phyloP scores from a whole-genome alignment of 768 basidiomycete genomes.

The Ramaria sp. region DNA sequence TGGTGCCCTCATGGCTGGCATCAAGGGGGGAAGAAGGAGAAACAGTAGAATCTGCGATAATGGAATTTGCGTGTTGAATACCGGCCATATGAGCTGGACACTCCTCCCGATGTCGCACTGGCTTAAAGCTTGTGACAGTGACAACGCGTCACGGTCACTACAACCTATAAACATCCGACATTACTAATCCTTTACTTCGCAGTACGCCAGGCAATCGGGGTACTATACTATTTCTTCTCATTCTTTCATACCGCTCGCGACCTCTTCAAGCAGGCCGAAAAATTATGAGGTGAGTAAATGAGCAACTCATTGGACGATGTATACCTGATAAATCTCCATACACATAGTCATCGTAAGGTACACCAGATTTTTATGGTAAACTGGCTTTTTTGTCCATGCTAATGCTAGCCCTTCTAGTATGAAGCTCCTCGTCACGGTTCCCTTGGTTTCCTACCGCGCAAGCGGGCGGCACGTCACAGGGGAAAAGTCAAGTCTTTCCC shows the following conservation, averaged over 20 bases:
- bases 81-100: not conserved
- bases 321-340: not conserved
- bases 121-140: no score
- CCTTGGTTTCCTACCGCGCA: constrained; percentile 93
- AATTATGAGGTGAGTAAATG: constrained; percentile 8
- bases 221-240: constrained; percentile 4
- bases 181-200: not conserved
- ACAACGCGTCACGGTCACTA: constrained; percentile 5
- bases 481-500: constrained; percentile 99
- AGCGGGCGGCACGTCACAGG: constrained; percentile 93
- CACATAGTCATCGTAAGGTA: constrained; percentile 74
- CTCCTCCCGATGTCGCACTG: no score
- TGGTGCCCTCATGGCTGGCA: not conserved
- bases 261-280: constrained; percentile 2
- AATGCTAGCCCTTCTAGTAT: constrained; percentile 41
- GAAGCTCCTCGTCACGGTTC: constrained; percentile 99
- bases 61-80: not conserved
- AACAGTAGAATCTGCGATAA: constrained; percentile 4
- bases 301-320: not conserved
- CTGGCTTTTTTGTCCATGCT: not conserved
- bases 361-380: constrained; percentile 2
- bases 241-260: not conserved
- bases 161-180: not conserved
- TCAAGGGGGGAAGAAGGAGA: constrained; percentile 1
- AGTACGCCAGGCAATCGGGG: constrained; percentile 3